Evolutionary conservation across 371 early-diverging fungal species (phyloP), one percentile per base, ranked within the genome.

Genomic region (Zancudomyces culisetae): DNA sequence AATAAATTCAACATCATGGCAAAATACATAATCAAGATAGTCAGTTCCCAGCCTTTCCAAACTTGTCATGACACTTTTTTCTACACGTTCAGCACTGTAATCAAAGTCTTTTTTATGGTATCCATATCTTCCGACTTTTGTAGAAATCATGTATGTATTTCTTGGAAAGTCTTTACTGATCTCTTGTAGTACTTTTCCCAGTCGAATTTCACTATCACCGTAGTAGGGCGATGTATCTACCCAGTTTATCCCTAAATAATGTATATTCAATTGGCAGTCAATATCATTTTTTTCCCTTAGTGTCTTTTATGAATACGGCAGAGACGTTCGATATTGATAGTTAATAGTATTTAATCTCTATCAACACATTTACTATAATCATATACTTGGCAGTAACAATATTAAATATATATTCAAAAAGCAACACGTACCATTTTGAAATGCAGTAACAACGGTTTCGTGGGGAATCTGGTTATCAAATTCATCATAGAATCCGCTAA

Each of bases 1-100:
- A 2, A 82, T 82, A 76, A 86, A 86, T 59, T 86, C 86, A n/a
- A 84, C 81, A 58, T 84, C 86, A 51, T 86, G 84, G 35, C 78
- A 77, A 49, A 73, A 72, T 1, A 84, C 86, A 49, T 79, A 61
- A 53, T 86, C 84, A n/a, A 86, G 54, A 55, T 86, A 83, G 48
- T 73, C 70, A 0, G 81, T 81, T 24, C 75, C 65, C 48, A 86
- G 55, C 26, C 80, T 63, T 24, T 51, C 59, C 70, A 81, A 71
- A 55, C 83, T 83, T 55, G 77, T 74, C 28, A 55, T 45, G 0
- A 84, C 79, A 49, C 80, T 78, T 20, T 62, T 64, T 6, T 62
- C 53, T 0, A 75, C 72, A 13, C 72, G 72, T 20, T 68, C 54
- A 1, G 70, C 60, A 13, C 78, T 77, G 58, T 80, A 86, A 48